Evolutionary conservation across 1,284 basidiomycete species (phyloP), one percentile per base, ranked within the genome.

Genomic region (Cronartium quercuum): DNA sequence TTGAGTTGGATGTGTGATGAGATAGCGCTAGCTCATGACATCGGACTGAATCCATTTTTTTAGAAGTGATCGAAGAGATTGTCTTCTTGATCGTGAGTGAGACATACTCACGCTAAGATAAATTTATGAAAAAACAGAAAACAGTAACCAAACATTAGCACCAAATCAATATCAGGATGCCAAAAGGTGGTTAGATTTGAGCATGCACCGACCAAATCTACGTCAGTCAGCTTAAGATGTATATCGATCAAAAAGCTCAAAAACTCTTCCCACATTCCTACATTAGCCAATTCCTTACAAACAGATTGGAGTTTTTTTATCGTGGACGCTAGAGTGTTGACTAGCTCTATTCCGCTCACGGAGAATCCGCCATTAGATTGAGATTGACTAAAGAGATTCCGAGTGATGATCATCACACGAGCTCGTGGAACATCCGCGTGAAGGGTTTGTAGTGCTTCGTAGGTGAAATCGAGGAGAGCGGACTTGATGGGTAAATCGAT

Each of bases 211-310:
- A 74, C 70, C 40, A 74, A 10, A 64, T 74, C 70, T 12, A n/a
- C 40, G n/a, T 66, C 70, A 24, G 65, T 18, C 34, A 74, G n/a
- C 38, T 65, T 37, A 24, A 24, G n/a, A 55, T 58, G 29, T 29
- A 74, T 60, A 51, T 74, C 70, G 29, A 74, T 60, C n/a, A 74
- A 35, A 21, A 65, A 74, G 34, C n/a, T n/a, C 37, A 74, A 60
- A 21, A 74, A 57, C 57, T 74, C 70, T 57, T 65, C 70, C 10
- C 47, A 40, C 47, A 74, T 58, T 42, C 44, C 55, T 40, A 55
- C 2, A 6, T 57, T 58, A 58, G 44, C 6, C 24, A 55, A 47
- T 18, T 66, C 51, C 34, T 66, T 74, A 44, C 62, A 74, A 10
- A 60, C 10, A 34, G 63, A 37, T 74, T 74, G 70, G 6, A 74